phyloP scores from a whole-genome alignment of 768 basidiomycete species.

The Pleurotus djamor region DNA sequence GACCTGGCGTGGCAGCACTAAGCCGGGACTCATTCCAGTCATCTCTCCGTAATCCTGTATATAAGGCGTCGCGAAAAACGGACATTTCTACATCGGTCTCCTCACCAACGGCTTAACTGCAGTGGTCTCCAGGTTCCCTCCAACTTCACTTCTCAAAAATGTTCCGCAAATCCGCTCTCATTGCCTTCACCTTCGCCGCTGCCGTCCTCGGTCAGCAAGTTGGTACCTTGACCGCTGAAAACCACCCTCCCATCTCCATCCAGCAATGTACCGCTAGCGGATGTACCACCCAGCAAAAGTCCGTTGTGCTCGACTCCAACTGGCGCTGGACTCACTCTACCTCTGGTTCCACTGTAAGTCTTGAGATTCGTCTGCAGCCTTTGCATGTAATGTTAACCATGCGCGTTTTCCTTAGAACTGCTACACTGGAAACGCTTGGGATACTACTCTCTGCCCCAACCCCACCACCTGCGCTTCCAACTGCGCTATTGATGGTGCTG shows the following conservation, averaged over 20 bases:
- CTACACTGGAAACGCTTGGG: slow-evolving; percentile 58
- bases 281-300: slow-evolving; percentile 29
- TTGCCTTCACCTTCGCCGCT: slow-evolving; percentile 29
- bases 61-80: not conserved
- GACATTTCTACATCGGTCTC: not conserved
- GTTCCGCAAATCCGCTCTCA: slow-evolving; percentile 31
- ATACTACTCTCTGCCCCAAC: slow-evolving; percentile 46
- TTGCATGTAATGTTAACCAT: not conserved
- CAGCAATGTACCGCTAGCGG: slow-evolving; percentile 42
- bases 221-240: slow-evolving; percentile 45
- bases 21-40: not conserved
- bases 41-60: not conserved
- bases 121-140: not conserved
- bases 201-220: slow-evolving; percentile 45
- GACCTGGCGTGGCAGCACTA: not conserved
- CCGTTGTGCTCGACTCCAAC: slow-evolving; percentile 48
- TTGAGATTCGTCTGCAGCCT: not conserved
- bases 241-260: slow-evolving; percentile 41
- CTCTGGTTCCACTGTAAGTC: slow-evolving; percentile 12
- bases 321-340: slow-evolving; percentile 49
- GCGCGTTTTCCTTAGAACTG: slow-evolving; percentile 23
- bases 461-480: slow-evolving; percentile 18
- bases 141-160: slow-evolving; percentile 15
- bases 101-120: not conserved
- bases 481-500: slow-evolving; percentile 43